Percentiles rank a stretch among this genome's conserved stretches.
Evolutionary conservation across 306 rosid genomes (phyloP).

Genomic region (Prunus persica): DNA sequence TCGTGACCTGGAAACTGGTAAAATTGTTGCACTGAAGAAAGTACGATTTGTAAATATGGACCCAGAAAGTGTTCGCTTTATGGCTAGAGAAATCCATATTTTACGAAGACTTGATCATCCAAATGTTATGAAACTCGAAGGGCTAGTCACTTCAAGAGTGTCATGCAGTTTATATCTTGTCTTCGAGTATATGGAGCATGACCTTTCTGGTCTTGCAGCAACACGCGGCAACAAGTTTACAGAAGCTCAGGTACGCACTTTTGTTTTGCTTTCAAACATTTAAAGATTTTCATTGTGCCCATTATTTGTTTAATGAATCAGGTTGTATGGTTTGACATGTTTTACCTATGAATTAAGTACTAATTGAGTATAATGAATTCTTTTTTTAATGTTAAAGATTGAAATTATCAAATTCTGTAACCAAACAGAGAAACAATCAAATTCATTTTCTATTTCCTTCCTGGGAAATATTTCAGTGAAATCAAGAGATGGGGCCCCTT

Average conservation of each 20-base stretch:
- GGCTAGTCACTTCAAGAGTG: conserved; percentile 73
- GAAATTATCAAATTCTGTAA: no score
- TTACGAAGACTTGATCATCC: conserved; percentile 93
- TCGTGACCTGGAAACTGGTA: conserved; percentile 77
- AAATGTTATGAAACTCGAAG: conserved; percentile 87
- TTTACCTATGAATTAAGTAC: no score
- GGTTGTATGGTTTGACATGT: no score
- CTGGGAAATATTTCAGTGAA: no score
- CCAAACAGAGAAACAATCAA: no score
- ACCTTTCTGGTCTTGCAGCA: conserved; percentile 73
- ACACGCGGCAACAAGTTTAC: conserved; percentile 60
- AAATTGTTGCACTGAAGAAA: conserved; percentile 84
- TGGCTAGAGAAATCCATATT: conserved; percentile 94
- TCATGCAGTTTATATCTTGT: conserved; percentile 86
- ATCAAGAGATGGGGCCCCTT: no score
- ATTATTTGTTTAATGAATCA: not conserved
- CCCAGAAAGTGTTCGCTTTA: conserved; percentile 84
- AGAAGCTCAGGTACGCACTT: conserved; percentile 62
- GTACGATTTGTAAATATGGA: conserved; percentile 82
- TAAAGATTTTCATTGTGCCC: not conserved
- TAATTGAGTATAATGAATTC: no score
- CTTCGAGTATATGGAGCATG: conserved; percentile 97
- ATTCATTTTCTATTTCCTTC: no score
- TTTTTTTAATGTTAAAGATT: no score
- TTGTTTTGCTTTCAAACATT: not conserved